phyloP scores from a whole-genome alignment of 2,329 filamentous ascomycete genomes.

The Emydomyces testavorans region DNA sequence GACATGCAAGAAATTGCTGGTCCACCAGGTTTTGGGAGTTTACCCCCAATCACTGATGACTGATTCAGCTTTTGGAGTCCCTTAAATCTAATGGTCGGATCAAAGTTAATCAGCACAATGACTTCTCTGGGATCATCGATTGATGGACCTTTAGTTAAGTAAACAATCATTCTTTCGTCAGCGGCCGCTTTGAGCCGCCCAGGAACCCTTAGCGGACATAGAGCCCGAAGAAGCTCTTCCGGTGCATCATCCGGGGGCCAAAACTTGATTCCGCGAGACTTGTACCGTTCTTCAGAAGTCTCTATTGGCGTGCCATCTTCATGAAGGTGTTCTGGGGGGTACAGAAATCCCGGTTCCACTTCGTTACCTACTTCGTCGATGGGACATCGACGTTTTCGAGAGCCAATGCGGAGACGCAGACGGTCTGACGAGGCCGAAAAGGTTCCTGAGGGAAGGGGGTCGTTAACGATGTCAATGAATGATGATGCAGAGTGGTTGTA shows the following conservation, averaged over 20 bases:
- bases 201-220: slow-evolving; percentile 30
- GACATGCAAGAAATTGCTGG: not conserved
- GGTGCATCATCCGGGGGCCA: slow-evolving; percentile 35
- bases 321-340: slow-evolving; percentile 22
- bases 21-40: too few relatives aligned
- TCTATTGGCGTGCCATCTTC: slow-evolving; percentile 22
- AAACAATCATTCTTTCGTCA: slow-evolving; percentile 17
- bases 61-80: slow-evolving; percentile 11
- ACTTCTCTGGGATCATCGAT: slow-evolving; percentile 10
- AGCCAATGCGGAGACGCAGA: slow-evolving; percentile 33
- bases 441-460: slow-evolving; percentile 23
- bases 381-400: slow-evolving; percentile 33
- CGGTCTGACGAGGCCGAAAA: slow-evolving; percentile 26
- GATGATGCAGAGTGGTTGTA: slow-evolving; percentile 33
- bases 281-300: slow-evolving; percentile 31
- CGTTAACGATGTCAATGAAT: slow-evolving; percentile 37
- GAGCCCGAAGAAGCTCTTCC: slow-evolving; percentile 27
- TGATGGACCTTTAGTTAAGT: slow-evolving; percentile 13
- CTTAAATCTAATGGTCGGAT: slow-evolving; percentile 15
- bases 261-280: slow-evolving; percentile 29
- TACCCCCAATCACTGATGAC: not conserved
- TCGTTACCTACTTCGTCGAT: slow-evolving; percentile 26
- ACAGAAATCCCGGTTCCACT: slow-evolving; percentile 21
- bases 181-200: slow-evolving; percentile 17
- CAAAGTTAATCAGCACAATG: slow-evolving; percentile 17